Conservation (phyloP, 1,139 yeast genomes). For the Candida mesenterica region DNA sequence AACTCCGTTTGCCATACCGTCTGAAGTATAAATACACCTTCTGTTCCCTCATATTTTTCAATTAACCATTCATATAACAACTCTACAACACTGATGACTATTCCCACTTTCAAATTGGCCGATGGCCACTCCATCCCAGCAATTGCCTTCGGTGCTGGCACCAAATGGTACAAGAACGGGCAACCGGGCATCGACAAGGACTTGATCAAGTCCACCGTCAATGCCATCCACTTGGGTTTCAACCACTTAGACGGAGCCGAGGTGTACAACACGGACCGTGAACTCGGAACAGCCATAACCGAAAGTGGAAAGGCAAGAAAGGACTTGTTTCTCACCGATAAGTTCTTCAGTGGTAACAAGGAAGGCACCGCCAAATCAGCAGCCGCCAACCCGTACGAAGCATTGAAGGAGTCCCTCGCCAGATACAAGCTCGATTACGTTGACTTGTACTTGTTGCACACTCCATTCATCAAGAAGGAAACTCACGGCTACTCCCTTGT, state of each 20-base stretch:
- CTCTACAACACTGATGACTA: too few species aligned
- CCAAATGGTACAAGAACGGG: constrained; percentile 29
- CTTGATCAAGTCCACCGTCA: constrained; percentile 22
- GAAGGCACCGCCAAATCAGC: constrained; percentile 37
- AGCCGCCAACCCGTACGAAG: constrained; percentile 20
- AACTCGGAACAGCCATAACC: constrained; percentile 29
- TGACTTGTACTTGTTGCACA: constrained; percentile 51
- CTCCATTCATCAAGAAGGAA: constrained; percentile 35
- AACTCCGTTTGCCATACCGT: too few species aligned
- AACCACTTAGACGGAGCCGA: constrained; percentile 41
- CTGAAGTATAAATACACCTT: too few species aligned
- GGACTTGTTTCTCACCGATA: constrained; percentile 55
- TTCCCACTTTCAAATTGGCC: constrained; percentile 19
- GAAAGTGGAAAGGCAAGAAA: constrained; percentile 32
- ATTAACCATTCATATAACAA: too few species aligned
- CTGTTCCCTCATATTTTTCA: too few species aligned
- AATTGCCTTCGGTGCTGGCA: constrained; percentile 36
- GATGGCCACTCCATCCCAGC: constrained; percentile 30
- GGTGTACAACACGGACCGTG: constrained; percentile 31
- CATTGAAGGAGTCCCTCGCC: constrained; percentile 29
- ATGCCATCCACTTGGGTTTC: constrained; percentile 32
- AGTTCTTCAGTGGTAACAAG: constrained; percentile 46
- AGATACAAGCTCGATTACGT: constrained; percentile 40
- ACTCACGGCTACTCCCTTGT: constrained; percentile 46
- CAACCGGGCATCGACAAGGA: constrained; percentile 20